Evolutionary conservation across 192 early-diverging fungal genomes (phyloP).

Genomic region (Dissophora globulifera): DNA sequence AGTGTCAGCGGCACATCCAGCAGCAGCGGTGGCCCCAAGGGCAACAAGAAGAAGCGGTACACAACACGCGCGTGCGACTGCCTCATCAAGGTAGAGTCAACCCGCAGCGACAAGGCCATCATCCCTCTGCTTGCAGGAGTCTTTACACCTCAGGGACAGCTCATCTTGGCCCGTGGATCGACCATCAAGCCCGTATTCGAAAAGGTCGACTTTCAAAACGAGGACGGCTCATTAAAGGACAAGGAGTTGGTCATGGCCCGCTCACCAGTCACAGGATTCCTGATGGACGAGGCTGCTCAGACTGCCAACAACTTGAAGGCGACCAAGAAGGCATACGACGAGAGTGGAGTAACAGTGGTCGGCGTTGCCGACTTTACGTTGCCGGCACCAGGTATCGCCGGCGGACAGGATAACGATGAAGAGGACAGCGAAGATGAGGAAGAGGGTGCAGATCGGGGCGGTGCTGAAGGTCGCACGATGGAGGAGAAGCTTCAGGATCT

Average conservation of each 20-base stretch:
- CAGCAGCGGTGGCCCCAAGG: constrained; percentile 26
- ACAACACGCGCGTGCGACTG: constrained; percentile 57
- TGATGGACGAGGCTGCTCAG: constrained; percentile 59
- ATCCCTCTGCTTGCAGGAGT: constrained; percentile 61
- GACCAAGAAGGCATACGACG: constrained; percentile 67
- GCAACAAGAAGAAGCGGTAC: constrained; percentile 60
- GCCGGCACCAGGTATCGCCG: constrained; percentile 33
- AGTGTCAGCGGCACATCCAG: constrained; percentile 42
- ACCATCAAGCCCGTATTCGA: constrained; percentile 66
- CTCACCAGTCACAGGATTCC: constrained; percentile 53
- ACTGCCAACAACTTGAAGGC: constrained; percentile 60
- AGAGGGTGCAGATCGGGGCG: constrained; percentile 17
- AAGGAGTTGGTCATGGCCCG: constrained; percentile 44
- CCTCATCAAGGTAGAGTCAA: constrained; percentile 57
- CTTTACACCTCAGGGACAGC: constrained; percentile 54
- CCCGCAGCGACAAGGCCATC: constrained; percentile 24
- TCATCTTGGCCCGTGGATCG: constrained; percentile 62
- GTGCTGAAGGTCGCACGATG: constrained; percentile 49
- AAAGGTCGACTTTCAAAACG: constrained; percentile 57
- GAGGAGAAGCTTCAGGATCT: constrained; percentile 57
- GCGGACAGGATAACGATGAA: background rate
- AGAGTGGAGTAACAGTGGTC: constrained; percentile 57
- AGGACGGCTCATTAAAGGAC: constrained; percentile 42
- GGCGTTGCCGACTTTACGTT: constrained; percentile 55
- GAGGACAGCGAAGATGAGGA: constrained; percentile 25